These are phyloP conservation scores for Knoxdaviesia capensis DNA, from an alignment of 2,329 filamentous ascomycete species.

Conservation along the genomic window DNA sequence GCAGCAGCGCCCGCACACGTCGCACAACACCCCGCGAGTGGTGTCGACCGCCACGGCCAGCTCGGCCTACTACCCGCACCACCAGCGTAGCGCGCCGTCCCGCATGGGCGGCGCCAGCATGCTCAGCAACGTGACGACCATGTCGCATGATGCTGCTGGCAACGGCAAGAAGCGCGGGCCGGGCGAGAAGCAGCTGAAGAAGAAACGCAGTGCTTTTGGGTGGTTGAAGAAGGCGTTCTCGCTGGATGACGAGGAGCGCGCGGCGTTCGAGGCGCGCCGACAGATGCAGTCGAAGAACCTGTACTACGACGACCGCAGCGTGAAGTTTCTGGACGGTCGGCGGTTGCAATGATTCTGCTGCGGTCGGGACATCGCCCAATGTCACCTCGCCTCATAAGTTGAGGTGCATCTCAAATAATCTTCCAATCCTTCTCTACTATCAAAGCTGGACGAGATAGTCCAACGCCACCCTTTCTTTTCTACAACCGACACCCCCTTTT, in stretches of 20 bases:
- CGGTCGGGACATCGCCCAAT: not conserved
- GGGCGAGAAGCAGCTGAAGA: conserved; percentile 29
- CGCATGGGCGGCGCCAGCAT: conserved; percentile 34
- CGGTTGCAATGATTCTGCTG: conserved; percentile 15
- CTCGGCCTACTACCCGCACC: conserved; percentile 15
- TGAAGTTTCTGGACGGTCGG: conserved; percentile 35
- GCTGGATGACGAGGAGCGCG: conserved; percentile 41
- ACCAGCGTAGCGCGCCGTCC: conserved; percentile 28
- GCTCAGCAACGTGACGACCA: conserved; percentile 31
- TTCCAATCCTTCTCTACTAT: not conserved
- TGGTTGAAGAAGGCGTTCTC: conserved; percentile 51
- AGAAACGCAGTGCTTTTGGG: conserved; percentile 47
- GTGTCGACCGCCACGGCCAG: conserved; percentile 1
- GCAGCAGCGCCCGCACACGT: conserved; percentile 38
- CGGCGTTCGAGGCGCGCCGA: conserved; percentile 35
- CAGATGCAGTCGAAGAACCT: conserved; percentile 21
- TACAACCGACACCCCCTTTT: not conserved
- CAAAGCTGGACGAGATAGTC: conserved; percentile 1
- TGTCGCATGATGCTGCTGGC: conserved; percentile 18
- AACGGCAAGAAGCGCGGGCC: conserved; percentile 10
- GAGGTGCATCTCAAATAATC: not conserved
- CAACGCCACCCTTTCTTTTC: not conserved
- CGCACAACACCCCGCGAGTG: conserved; percentile 8
- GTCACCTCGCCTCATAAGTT: not conserved
- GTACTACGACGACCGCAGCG: conserved; percentile 29